These are phyloP conservation scores for Chalaropsis ovoidea DNA, from an alignment of 2,329 filamentous ascomycete species.

Conservation along the genomic window DNA sequence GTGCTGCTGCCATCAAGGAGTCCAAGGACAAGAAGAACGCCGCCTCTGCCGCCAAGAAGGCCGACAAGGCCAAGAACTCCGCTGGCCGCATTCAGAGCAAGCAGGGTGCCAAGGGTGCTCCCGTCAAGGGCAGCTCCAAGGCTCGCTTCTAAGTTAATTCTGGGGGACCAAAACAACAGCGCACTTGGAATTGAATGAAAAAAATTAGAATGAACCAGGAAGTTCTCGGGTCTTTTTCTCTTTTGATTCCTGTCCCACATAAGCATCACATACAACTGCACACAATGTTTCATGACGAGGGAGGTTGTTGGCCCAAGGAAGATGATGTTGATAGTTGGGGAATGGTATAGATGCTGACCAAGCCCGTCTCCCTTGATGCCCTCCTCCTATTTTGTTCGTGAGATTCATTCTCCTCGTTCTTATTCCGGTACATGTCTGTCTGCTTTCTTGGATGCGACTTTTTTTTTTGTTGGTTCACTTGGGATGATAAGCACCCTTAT, in stretches of 20 bases:
- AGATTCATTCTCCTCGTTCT: not conserved
- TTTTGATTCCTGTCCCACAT: slow-evolving; percentile 8
- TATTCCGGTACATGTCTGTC: not conserved
- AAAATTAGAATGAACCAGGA: slow-evolving; percentile 25
- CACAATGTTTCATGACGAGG: not conserved
- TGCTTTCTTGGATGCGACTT: not conserved
- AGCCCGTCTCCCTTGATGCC: not conserved
- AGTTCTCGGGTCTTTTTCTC: slow-evolving; percentile 18
- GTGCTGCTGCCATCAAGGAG: slow-evolving; percentile 84
- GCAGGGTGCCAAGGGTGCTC: slow-evolving; percentile 90
- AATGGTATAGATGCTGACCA: not conserved
- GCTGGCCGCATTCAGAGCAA: slow-evolving; percentile 78
- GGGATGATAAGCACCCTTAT: not conserved
- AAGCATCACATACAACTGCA: slow-evolving; percentile 1
- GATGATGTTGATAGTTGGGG: not conserved
- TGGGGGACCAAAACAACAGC: slow-evolving; percentile 23
- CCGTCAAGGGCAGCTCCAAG: slow-evolving; percentile 73
- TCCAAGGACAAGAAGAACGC: slow-evolving; percentile 97
- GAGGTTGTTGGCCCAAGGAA: not conserved
- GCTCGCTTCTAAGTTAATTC: slow-evolving; percentile 56
- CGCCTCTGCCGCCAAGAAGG: slow-evolving; percentile 87
- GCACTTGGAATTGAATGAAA: slow-evolving; percentile 25
- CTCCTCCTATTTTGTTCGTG: not conserved
- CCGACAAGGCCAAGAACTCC: slow-evolving; percentile 97
- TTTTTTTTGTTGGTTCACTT: not conserved